Base-by-base conservation (phyloP, 352 stramenopile species). In the Poterioochromonas sp. region DNA sequence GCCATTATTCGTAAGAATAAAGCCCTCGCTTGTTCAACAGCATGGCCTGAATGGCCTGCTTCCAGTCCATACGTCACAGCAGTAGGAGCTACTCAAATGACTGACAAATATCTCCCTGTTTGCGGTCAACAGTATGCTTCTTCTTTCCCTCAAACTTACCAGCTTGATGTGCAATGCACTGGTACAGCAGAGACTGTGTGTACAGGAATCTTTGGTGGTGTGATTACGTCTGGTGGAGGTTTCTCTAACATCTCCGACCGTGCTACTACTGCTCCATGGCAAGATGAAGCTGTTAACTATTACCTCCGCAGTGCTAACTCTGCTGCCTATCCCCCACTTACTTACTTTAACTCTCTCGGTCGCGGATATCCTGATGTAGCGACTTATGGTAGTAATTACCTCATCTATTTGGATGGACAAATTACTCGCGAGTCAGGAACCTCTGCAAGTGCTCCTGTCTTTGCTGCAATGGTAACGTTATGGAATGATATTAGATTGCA, bases 41-140 rank as follows among this genome's bases (percentile, higher is more conserved):
- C 54, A 12, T 32, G 26, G 26, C 54, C 54, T 32, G 54, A 11
- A 65, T 87, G 47, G 84, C 79, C 26, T 88, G 82, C 0, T 39
- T 70, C 1, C 83, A 73, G 49, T 78, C 63, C 63, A 11, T 71
- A 47, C 8, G 63, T 71, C 29, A 71, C 63, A 5, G 15, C 63
- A 26, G 63, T 71, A 26, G 63, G 63, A 32, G 63, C 63, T 12
- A 71, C 63, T 40, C 63, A 65, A 65, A 5, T 65, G n/a, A 65
- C 54, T 5, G 26, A 65, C 54, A 65, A 65, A 22, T 65, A 65
- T 32, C 34, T 65, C 26, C 54, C 54, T 32, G 54, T 39, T 5
- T 65, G 54, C 26, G 54, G 34, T 39, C 34, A 39, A 39, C 12
- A 5, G 8, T 65, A 65, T 65, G 54, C 47, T 15, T 58, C 15